These are phyloP conservation scores for Diospyros lotus DNA, from an alignment of 148 eudicot species.

Conservation along the genomic window DNA sequence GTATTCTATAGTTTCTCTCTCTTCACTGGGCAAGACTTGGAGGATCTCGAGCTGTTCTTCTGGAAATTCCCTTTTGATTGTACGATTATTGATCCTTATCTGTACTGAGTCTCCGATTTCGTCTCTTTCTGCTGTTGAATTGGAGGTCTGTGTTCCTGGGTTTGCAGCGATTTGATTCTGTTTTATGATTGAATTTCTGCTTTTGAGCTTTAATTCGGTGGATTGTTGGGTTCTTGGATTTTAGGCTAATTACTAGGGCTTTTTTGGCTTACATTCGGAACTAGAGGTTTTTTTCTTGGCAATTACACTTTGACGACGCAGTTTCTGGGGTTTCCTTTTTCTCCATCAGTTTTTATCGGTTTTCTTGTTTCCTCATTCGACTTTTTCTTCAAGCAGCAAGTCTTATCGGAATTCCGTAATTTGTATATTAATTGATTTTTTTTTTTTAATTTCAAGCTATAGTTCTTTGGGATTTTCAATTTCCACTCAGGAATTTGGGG, in stretches of 20 bases:
- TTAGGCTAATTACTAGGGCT: neutral
- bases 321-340: too few relatives aligned
- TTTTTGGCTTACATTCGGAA: neutral
- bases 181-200: neutral
- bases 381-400: too few relatives aligned
- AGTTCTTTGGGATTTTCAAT: neutral
- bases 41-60: neutral
- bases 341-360: too few relatives aligned
- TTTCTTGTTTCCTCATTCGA: too few relatives aligned
- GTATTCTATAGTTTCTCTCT: neutral
- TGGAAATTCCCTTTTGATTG: neutral
- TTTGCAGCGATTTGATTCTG: neutral
- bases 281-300: too few relatives aligned
- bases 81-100: conserved; percentile 6
- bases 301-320: too few relatives aligned
- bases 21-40: conserved; percentile 5
- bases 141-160: conserved; percentile 1
- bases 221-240: neutral
- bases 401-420: too few relatives aligned
- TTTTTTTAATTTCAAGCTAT: neutral
- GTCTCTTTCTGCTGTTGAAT: neutral
- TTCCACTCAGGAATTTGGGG: neutral
- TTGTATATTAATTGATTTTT: too few relatives aligned
- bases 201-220: neutral
- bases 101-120: neutral